A percentile compares a stretch with the other conserved stretches of the same genome.
phyloP scores from a whole-genome alignment of 2,329 filamentous ascomycete species.

The Monosporascus cannonballus region DNA sequence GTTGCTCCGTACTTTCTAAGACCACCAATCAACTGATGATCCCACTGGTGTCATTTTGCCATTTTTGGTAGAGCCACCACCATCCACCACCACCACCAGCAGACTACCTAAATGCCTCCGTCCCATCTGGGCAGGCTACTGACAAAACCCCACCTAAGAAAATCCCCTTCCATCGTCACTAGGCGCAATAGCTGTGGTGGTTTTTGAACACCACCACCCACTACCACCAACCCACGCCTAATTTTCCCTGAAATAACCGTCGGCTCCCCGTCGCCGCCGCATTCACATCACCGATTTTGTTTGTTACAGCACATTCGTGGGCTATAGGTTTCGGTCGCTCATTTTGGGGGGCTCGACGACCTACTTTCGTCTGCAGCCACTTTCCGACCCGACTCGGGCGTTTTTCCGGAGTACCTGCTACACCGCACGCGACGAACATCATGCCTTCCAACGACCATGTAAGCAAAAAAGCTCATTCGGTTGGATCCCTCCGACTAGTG shows the following conservation, averaged over 20 bases:
- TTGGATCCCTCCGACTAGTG: not conserved
- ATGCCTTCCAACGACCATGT: constrained; percentile 24
- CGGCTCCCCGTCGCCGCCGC: not conserved
- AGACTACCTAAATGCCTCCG: not conserved
- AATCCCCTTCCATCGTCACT: constrained; percentile 14
- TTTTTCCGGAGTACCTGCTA: constrained; percentile 2
- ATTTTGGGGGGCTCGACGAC: not conserved
- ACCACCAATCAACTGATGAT: not conserved
- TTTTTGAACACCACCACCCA: constrained; percentile 16
- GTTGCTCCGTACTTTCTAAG: not conserved
- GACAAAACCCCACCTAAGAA: constrained; percentile 18
- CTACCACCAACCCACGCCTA: constrained; percentile 9
- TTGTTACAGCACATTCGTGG: not conserved
- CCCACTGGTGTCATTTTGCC: not conserved
- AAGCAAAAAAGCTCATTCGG: constrained; percentile 1
- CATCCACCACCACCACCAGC: not conserved
- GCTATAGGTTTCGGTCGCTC: not conserved
- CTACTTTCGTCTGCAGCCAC: not conserved
- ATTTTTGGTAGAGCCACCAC: not conserved
- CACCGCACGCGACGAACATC: constrained; percentile 8
- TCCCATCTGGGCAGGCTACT: constrained; percentile 13
- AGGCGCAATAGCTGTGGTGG: constrained; percentile 16
- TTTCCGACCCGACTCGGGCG: not conserved
- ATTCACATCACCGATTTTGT: not conserved
- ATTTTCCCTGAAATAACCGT: not conserved